Evolutionary conservation across 2,329 filamentous ascomycete species (phyloP), one percentile per base, ranked within the genome.

Genomic region (Lomentospora prolificans): DNA sequence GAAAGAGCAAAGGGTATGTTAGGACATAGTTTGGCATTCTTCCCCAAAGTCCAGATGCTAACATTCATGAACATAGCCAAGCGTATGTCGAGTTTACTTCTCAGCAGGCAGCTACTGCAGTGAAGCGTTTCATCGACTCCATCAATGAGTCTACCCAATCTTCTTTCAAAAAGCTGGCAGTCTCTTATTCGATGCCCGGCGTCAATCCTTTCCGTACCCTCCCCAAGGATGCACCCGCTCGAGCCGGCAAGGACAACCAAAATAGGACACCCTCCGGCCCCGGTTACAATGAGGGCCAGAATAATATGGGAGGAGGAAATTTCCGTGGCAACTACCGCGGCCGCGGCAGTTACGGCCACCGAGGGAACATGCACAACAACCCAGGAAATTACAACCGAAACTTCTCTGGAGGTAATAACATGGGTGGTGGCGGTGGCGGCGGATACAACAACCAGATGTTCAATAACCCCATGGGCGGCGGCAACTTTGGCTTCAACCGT

Each of bases 1-100:
- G 94, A 63, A 99, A 99, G 74, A 96, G 90, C 72, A 96, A 97
- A 75, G 92, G 94, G 91, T 95, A 78, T 60, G 84, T 70, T 19
- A 14, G 12, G n/a, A 25, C 12, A 12, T 7, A 12, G 22, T 8
- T 27, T 25, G 39, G 46, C 17, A 41, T 31, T 27, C 9, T 7
- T 46, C 30, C 14, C 28, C 8, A n/a, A 14, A 54, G 14, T 19
- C 19, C 51, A 2, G 4, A 17, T 17, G n/a, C 14, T 44, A 24
- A 46, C 33, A 12, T 33, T 4, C 28, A 10, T 24, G 14, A 17
- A 4, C 44, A 50, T 60, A 84, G 82, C 7, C 82, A 85, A 78
- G 90, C 86, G 4, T 97, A 91, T 65, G 75, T 97, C 50, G 89
- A 96, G 64, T 90, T 97, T 64, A 78, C 80, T 25, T 86, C 89